Conservation (phyloP, 2,329 filamentous ascomycete genomes). For the Colletotrichum graminicola region DNA sequence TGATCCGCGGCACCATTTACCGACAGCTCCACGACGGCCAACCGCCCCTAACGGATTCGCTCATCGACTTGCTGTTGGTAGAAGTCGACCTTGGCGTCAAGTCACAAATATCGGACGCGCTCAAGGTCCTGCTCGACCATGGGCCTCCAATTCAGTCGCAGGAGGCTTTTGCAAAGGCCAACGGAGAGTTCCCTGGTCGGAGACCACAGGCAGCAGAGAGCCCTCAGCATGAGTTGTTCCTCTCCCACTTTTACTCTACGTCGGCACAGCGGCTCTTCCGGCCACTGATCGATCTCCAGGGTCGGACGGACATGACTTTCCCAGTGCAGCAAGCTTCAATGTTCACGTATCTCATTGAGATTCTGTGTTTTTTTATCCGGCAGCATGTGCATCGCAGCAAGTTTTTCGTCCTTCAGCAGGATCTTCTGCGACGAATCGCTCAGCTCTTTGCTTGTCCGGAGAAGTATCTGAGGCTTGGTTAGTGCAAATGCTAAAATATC, state of each 20-base stretch:
- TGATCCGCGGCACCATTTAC: constrained; percentile 94
- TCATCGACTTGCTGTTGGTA: constrained; percentile 91
- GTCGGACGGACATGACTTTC: constrained; percentile 76
- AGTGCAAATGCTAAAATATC: constrained; percentile 51
- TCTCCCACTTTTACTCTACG: constrained; percentile 89
- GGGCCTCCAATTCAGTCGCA: constrained; percentile 63
- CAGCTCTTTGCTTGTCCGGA: constrained; percentile 86
- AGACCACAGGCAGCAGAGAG: constrained; percentile 65
- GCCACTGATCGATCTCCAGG: constrained; percentile 84
- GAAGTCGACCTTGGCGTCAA: constrained; percentile 96
- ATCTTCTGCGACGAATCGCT: constrained; percentile 81
- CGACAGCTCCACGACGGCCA: constrained; percentile 90
- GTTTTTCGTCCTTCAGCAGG: constrained; percentile 85
- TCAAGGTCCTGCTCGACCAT: constrained; percentile 92
- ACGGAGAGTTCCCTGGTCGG: constrained; percentile 77
- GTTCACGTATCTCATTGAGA: constrained; percentile 91
- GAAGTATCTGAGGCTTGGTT: constrained; percentile 92
- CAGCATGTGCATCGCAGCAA: constrained; percentile 90
- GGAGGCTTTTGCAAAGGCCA: constrained; percentile 72
- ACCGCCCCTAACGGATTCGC: constrained; percentile 86
- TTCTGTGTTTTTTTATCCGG: constrained; percentile 92
- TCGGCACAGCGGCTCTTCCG: constrained; percentile 88
- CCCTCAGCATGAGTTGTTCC: constrained; percentile 85
- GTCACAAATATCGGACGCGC: constrained; percentile 92
- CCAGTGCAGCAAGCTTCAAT: constrained; percentile 88